Conservation (phyloP, 2,329 filamentous ascomycete species). For the Teratosphaeria epicoccoides region DNA sequence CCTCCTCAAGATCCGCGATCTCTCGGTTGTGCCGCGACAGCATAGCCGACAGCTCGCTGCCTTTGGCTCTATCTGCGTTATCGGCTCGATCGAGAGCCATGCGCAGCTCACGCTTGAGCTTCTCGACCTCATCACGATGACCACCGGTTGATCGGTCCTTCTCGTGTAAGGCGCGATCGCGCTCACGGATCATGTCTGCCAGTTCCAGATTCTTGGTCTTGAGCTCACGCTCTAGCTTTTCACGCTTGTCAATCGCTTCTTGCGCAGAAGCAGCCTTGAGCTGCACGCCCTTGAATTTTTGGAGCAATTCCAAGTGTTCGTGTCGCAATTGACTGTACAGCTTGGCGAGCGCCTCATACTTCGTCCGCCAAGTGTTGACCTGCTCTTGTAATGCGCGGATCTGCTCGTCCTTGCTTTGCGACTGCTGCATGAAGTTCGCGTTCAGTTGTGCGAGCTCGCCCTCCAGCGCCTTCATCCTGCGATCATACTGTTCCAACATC, state of each 20-base stretch:
- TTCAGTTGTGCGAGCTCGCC: conserved; percentile 74
- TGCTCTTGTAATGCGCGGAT: conserved; percentile 88
- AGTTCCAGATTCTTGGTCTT: conserved; percentile 99
- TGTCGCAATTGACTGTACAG: conserved; percentile 92
- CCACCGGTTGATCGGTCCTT: conserved; percentile 77
- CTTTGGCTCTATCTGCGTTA: conserved; percentile 84
- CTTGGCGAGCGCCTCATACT: conserved; percentile 94
- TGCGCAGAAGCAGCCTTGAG: conserved; percentile 94
- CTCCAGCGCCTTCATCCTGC: conserved; percentile 85
- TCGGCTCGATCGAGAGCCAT: conserved; percentile 87
- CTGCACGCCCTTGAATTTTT: conserved; percentile 93
- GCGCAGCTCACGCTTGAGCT: conserved; percentile 83
- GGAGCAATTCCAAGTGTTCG: conserved; percentile 86
- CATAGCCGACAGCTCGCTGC: conserved; percentile 89
- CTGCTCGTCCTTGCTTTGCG: conserved; percentile 84
- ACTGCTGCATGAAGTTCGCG: conserved; percentile 73
- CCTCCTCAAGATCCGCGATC: conserved; percentile 92
- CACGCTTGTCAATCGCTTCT: conserved; percentile 86
- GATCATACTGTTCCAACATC: conserved; percentile 91
- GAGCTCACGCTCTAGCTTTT: conserved; percentile 92
- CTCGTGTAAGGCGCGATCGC: conserved; percentile 86
- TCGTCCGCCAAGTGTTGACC: conserved; percentile 92
- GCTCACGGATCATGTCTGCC: conserved; percentile 95
- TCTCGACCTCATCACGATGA: conserved; percentile 88
- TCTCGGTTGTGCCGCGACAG: conserved; percentile 93